phyloP scores from a whole-genome alignment of 305 asterid species.

The Rubia tinctorum region DNA sequence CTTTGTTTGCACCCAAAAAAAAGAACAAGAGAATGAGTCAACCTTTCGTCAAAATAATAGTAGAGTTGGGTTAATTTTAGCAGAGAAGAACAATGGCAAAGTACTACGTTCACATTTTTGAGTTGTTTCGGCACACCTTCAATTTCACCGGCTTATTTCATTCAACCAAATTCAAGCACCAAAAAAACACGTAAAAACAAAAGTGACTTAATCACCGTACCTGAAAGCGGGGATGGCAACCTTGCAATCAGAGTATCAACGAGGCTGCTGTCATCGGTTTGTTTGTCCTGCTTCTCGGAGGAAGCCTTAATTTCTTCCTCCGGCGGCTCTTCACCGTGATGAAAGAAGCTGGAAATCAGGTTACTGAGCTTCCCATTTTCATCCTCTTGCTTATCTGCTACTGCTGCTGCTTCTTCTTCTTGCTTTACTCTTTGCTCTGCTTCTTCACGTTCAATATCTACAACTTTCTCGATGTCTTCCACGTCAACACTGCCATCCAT shows the following conservation, averaged over 20 bases:
- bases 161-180: too few relatives aligned
- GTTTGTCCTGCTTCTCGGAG: background rate
- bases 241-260: constrained; percentile 38
- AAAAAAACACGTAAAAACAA: too few relatives aligned
- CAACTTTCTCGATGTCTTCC: constrained; percentile 20
- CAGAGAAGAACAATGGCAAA: too few relatives aligned
- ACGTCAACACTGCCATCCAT: constrained; percentile 26
- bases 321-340: background rate
- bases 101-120: too few relatives aligned
- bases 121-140: too few relatives aligned
- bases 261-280: constrained; percentile 20
- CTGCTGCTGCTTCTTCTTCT: background rate
- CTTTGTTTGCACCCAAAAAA: too few relatives aligned
- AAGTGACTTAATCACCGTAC: too few relatives aligned
- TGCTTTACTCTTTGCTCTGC: background rate
- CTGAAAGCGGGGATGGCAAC: constrained; percentile 38
- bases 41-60: too few relatives aligned
- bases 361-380: background rate
- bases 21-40: too few relatives aligned
- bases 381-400: background rate
- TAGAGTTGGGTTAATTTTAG: too few relatives aligned
- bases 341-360: background rate
- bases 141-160: too few relatives aligned
- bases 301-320: constrained; percentile 5
- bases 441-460: constrained; percentile 1